These are phyloP conservation scores for Pyrenophora seminiperda DNA, from an alignment of 2,329 filamentous ascomycete genomes.

Conservation along the genomic window DNA sequence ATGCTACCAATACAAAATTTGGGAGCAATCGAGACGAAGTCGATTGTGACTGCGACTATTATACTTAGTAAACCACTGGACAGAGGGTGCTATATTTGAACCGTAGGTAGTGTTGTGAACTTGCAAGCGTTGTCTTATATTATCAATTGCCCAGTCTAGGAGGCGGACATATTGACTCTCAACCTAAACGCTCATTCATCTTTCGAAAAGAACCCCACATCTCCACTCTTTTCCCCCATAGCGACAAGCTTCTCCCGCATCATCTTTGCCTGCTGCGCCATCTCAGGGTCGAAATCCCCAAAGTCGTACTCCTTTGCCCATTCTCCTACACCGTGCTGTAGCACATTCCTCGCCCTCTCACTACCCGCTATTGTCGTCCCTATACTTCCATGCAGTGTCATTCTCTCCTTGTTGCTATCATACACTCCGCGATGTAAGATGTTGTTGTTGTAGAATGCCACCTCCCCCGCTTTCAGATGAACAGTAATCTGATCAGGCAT, in stretches of 20 bases:
- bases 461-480: slow-evolving; percentile 71
- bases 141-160: neutral
- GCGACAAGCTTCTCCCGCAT: slow-evolving; percentile 69
- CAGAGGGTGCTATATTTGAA: no score
- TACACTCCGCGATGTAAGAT: slow-evolving; percentile 78
- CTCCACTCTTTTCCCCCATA: slow-evolving; percentile 64
- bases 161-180: neutral
- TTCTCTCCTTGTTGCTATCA: slow-evolving; percentile 61
- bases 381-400: slow-evolving; percentile 75
- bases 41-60: no score
- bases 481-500: slow-evolving; percentile 71
- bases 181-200: slow-evolving; percentile 34
- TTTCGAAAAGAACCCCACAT: slow-evolving; percentile 62
- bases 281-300: slow-evolving; percentile 63
- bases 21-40: no score
- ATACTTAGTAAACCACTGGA: no score
- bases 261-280: slow-evolving; percentile 62
- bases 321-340: slow-evolving; percentile 73
- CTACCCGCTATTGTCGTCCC: slow-evolving; percentile 63
- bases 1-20: no score
- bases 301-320: slow-evolving; percentile 69
- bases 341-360: slow-evolving; percentile 69
- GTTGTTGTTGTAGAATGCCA: slow-evolving; percentile 89
- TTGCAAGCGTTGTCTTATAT: no score
- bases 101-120: no score